These are phyloP conservation scores for Neonectria ditissima DNA, from an alignment of 2,329 filamentous ascomycete species.

Conservation along the genomic window DNA sequence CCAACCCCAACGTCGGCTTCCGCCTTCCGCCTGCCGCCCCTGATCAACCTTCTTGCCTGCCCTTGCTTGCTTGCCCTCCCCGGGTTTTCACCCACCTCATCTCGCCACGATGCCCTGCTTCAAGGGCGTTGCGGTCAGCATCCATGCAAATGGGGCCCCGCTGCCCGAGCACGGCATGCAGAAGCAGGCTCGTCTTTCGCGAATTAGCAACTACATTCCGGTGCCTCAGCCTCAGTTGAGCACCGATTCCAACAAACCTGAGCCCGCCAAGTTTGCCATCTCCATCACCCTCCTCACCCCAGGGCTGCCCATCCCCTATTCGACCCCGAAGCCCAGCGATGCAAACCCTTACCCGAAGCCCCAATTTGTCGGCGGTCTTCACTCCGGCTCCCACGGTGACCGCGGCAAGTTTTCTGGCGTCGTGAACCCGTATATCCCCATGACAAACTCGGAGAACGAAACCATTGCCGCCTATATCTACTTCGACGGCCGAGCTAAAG, in stretches of 20 bases:
- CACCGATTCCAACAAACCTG: slow-evolving; percentile 75
- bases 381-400: slow-evolving; percentile 63
- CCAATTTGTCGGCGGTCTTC: slow-evolving; percentile 80
- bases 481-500: slow-evolving; percentile 94
- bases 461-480: slow-evolving; percentile 99
- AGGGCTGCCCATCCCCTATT: slow-evolving; percentile 90
- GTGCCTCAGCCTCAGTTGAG: slow-evolving; percentile 86
- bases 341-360: slow-evolving; percentile 84
- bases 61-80: neutral
- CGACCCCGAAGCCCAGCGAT: slow-evolving; percentile 82
- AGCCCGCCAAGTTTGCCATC: slow-evolving; percentile 96
- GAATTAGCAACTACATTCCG: slow-evolving; percentile 97
- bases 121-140: slow-evolving; percentile 98
- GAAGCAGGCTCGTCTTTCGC: slow-evolving; percentile 88
- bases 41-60: slow-evolving; percentile 26
- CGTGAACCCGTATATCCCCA: slow-evolving; percentile 89
- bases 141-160: slow-evolving; percentile 84
- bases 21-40: slow-evolving; percentile 8
- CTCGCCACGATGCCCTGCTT: slow-evolving; percentile 85
- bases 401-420: slow-evolving; percentile 62
- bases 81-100: slow-evolving; percentile 22
- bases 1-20: slow-evolving; percentile 2
- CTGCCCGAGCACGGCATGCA: slow-evolving; percentile 95
- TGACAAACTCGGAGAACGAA: slow-evolving; percentile 94
- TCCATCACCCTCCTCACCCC: slow-evolving; percentile 96